Evolutionary conservation across 371 early-diverging fungal species (phyloP), one percentile per base, ranked within the genome.

Genomic region (Mucor lusitanicus): DNA sequence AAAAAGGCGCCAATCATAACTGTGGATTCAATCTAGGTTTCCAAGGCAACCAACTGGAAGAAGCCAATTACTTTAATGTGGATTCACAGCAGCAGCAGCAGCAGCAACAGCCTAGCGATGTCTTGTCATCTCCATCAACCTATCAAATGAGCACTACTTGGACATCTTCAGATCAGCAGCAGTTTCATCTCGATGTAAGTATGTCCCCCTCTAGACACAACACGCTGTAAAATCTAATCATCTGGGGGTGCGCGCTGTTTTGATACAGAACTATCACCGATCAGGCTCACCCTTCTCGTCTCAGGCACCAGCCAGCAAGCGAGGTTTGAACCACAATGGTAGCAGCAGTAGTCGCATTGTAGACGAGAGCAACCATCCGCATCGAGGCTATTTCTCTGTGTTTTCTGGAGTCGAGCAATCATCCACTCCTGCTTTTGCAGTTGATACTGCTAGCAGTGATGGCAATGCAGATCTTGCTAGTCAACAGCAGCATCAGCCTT

Each of bases 71-170:
- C 23, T 65, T 65, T 50, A 11, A 19, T 13, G 33, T 61, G 30
- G 40, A 42, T n/a, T 30, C 42, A 35, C 62, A 60, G 17, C 61
- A 44, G n/a, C 50, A 54, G 30, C 30, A 30, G 30, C 30, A 30
- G 30, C 62, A 60, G 17, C 61, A 44, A 9, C 50, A 54, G 30
- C 30, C 30, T 56, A 42, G n/a, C 6, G 42, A 42, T n/a, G n/a
- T n/a, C 13, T 6, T 42, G 15, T 42, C 42, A 2, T 42, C 42
- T 2, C 23, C 30, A 30, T 44, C 56, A 5, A 15, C 53, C 55
- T 55, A 64, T 46, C 64, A 59, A 54, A 69, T 42, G 42, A 42
- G 6, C n/a, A 13, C 37, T 59, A 56, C 53, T 50, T 69, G 69
- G 69, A 56, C 42, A 54, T 64, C 54, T 21, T 60, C 69, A 12